A percentile compares a stretch with the other conserved stretches of the same genome.
Evolutionary conservation across 2,329 filamentous ascomycete species (phyloP).

Genomic region (Verticillium nubilum): DNA sequence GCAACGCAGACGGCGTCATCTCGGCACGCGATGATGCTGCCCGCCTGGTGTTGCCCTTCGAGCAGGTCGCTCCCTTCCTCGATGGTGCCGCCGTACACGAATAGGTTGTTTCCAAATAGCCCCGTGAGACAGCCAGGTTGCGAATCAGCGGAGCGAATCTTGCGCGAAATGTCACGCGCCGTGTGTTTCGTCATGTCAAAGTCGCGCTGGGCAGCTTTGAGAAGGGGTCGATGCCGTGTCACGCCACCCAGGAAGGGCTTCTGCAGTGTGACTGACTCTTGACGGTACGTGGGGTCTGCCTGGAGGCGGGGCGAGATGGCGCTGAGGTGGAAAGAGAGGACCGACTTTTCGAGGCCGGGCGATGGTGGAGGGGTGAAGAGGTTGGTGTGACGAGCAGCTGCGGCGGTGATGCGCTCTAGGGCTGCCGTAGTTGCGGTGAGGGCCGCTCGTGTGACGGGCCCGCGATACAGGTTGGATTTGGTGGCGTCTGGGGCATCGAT

Average conservation of each 20-base stretch:
- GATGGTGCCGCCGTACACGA: conserved; percentile 34
- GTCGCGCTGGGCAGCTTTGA: conserved; percentile 30
- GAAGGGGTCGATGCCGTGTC: conserved; percentile 28
- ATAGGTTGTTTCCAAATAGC: conserved; percentile 28
- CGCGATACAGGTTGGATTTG: conserved; percentile 34
- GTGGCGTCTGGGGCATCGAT: conserved; percentile 31
- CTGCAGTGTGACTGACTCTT: conserved; percentile 24
- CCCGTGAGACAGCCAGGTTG: conserved; percentile 33
- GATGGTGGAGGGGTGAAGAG: conserved; percentile 9
- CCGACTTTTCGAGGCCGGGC: conserved; percentile 5
- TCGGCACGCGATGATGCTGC: conserved; percentile 27
- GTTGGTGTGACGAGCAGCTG: conserved; percentile 9
- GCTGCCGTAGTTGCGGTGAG: conserved; percentile 29
- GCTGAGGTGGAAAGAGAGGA: background rate
- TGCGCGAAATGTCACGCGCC: conserved; percentile 31
- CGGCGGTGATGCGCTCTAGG: conserved; percentile 26
- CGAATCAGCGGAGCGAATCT: conserved; percentile 33
- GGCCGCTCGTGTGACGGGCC: conserved; percentile 29
- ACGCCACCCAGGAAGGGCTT: conserved; percentile 29
- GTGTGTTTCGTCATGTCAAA: conserved; percentile 27
- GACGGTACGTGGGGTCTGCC: conserved; percentile 8
- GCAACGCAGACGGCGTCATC: conserved; percentile 29
- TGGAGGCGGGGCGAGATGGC: conserved; percentile 12
- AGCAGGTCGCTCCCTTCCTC: conserved; percentile 21
- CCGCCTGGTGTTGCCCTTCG: conserved; percentile 10